Base-by-base conservation (phyloP, 306 rosid genomes). In the Trifolium fragiferum region DNA sequence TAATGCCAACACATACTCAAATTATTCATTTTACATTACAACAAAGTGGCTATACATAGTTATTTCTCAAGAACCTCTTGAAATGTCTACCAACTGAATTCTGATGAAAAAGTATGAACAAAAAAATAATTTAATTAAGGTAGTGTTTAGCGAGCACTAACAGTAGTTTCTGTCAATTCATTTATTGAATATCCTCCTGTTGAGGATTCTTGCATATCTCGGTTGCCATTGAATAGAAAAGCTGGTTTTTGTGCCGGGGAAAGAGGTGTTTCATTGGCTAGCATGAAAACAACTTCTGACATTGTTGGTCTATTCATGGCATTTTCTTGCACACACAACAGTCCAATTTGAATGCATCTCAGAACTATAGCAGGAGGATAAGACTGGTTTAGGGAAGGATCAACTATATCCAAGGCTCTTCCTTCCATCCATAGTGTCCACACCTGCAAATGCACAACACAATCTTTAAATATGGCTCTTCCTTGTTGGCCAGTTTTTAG, bases 341-440 rank as follows among this genome's bases (percentile, higher is more conserved):
- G 81, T n/a, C 85, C 88, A 62, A 83, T 86, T 19, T 84, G 85
- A n/a, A 86, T 40, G 80, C 93, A 90, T 74, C 86, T 85, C 16
- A 69, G 16, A 41, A 78, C 84, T 78, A 80, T 67, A 14, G 10
- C 15, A 21, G 8, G 18, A 44, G 46, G 66, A 46, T 51, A 59
- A 35, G 85, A 63, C 25, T 75, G 68, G 23, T 40, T 79, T 10
- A 83, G 2, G 12, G 75, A 27, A 37, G 80, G 8, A 66, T 89
- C 92, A 6, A 89, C 77, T 8, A 79, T 33, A 47, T 89, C 82
- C 72, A 74, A 41, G 18, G 80, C 81, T 7, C 10, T 80, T 0
- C 81, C 87, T 50, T 81, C 82, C 20, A 16, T 87, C 97, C 94
- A 89, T 8, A 84, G 76, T 4, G 79, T 77, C 97, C 92, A 91